Evolutionary conservation across 192 early-diverging fungal species (phyloP), one percentile per base, ranked within the genome.

Genomic region (Rhizophagus prolifer): DNA sequence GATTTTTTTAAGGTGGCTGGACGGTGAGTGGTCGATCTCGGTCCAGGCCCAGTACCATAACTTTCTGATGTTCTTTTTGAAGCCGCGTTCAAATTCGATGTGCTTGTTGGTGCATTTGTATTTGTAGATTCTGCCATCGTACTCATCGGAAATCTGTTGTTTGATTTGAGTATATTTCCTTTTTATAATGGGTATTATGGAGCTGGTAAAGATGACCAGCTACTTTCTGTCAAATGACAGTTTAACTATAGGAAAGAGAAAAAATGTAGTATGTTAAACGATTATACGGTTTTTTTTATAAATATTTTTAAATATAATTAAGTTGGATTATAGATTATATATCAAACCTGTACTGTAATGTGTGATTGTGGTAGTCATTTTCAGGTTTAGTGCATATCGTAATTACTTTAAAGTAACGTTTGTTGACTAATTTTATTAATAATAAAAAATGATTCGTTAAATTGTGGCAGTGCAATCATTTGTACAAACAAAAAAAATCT

Each of bases 1-100:
- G 19, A 5, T 60, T 73, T 73, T 25, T 9, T 73, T 59, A 73
- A 28, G 8, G 58, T n/a, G 16, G 50, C n/a, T 10, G 71, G 71
- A 36, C 71, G 58, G 38, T 38, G 58, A 59, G 58, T n/a, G 23
- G 31, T 25, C 4, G 30, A 44, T 23, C 47, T 50, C 23, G 70
- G 70, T 21, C 50, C 70, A 26, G 16, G 30, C 2, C 13, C 13
- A 66, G 7, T 66, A 66, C 4, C 19, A 34, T 34, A 31, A 9
- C 16, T 9, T 31, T 8, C 64, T 21, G 31, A 31, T 4, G 16
- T 36, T 21, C 3, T 19, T 21, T 31, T 66, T 34, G 64, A 66
- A 66, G 0, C 16, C 10, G 25, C 3, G 9, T 62, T 26, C 23
- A 62, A 13, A 9, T 26, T 62, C 12, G 60, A 62, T 4, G 26